Evolutionary conservation across 75 land plant genomes (phyloP).

Genomic region (Pinus tabuliformis): DNA sequence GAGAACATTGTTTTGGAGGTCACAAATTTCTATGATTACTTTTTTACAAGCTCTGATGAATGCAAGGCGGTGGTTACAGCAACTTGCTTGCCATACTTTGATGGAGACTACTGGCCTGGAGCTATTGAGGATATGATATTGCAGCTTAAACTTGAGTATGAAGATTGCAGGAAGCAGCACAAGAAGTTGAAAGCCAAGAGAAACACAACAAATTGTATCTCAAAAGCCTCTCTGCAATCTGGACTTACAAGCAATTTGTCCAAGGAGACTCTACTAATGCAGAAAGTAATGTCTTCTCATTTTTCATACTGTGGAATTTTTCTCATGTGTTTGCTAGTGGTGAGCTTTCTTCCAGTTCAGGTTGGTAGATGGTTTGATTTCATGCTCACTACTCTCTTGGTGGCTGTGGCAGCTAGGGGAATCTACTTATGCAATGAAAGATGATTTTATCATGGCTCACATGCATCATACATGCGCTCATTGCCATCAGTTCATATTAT

Average conservation of each 20-base stretch:
- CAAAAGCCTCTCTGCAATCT: slow-evolving; percentile 31
- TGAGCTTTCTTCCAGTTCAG: not conserved
- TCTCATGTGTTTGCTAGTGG: not conserved
- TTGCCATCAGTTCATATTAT: slow-evolving; percentile 12
- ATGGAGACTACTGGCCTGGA: slow-evolving; percentile 55
- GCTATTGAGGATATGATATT: slow-evolving; percentile 54
- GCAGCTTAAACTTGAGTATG: slow-evolving; percentile 29
- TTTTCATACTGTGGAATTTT: not conserved
- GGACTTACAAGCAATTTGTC: slow-evolving; percentile 38
- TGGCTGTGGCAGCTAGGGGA: slow-evolving; percentile 16
- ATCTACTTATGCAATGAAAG: slow-evolving; percentile 18
- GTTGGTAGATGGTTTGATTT: not conserved
- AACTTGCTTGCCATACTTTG: slow-evolving; percentile 41
- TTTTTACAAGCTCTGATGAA: slow-evolving; percentile 24
- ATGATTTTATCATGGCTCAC: slow-evolving; percentile 25
- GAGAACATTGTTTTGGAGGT: slow-evolving; percentile 42
- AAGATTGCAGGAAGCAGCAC: slow-evolving; percentile 29
- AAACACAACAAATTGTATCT: slow-evolving; percentile 24
- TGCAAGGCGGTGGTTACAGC: slow-evolving; percentile 32
- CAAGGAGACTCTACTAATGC: slow-evolving; percentile 20
- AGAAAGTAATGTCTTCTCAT: not conserved
- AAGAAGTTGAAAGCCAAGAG: slow-evolving; percentile 48
- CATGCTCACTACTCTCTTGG: not conserved
- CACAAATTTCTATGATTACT: slow-evolving; percentile 35
- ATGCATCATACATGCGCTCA: slow-evolving; percentile 14